These are phyloP conservation scores for Melocanna baccifera DNA, from an alignment of 176 grass and related monocot genomes.

Conservation along the genomic window DNA sequence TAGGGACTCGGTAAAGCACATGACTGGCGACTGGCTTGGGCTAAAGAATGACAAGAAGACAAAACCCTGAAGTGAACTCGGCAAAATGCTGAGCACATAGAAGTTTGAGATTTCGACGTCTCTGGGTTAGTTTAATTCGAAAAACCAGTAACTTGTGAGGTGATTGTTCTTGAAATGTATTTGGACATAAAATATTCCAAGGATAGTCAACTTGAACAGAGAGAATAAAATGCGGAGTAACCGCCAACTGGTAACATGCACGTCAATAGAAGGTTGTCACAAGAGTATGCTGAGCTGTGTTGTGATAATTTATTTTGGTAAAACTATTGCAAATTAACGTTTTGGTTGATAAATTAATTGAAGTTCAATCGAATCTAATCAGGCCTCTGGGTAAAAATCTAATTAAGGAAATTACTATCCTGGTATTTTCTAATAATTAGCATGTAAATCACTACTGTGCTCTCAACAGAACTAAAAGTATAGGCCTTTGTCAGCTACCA, in stretches of 20 bases:
- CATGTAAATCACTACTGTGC: too few species aligned
- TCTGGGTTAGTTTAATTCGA: background rate
- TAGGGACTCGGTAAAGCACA: slow-evolving; percentile 16
- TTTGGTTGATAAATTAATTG: background rate
- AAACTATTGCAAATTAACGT: background rate
- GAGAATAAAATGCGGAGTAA: background rate
- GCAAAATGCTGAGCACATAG: background rate
- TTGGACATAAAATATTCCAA: background rate
- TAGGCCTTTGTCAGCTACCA: too few species aligned
- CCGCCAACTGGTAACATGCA: too few species aligned
- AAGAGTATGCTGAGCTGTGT: background rate
- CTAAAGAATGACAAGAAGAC: slow-evolving; percentile 11
- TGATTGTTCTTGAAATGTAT: background rate
- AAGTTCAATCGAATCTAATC: background rate
- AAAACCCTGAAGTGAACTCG: background rate
- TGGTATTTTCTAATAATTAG: background rate
- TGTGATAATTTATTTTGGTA: background rate
- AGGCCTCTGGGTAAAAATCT: too few species aligned
- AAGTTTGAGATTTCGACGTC: background rate
- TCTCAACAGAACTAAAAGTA: too few species aligned
- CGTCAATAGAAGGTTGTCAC: background rate
- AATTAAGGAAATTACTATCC: background rate
- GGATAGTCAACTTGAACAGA: background rate
- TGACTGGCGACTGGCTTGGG: background rate
- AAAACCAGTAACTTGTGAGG: background rate